Evolutionary conservation across 106 monocot species (phyloP).

Genomic region (Allium fistulosum): DNA sequence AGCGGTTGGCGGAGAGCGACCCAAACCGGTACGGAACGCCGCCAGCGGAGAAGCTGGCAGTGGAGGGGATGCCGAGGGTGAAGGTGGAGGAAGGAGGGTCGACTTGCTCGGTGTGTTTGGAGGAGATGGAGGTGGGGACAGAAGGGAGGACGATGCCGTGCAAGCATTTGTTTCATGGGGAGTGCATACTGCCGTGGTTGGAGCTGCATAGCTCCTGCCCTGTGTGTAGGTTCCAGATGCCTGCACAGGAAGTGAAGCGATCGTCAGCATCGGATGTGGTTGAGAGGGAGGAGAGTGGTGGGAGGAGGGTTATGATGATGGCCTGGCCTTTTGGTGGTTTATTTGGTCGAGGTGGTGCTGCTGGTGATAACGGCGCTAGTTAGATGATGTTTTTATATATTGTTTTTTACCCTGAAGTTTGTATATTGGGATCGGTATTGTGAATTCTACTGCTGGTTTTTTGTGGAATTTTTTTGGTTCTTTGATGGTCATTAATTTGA

Average conservation of each 20-base stretch:
- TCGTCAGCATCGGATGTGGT: background rate
- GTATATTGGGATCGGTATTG: no score
- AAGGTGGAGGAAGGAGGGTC: slow-evolving; percentile 9
- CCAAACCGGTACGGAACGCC: slow-evolving; percentile 28
- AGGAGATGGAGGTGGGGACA: slow-evolving; percentile 28
- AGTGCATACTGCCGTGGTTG: slow-evolving; percentile 45
- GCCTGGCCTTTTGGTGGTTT: no score
- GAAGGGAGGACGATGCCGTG: slow-evolving; percentile 49
- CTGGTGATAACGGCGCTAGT: no score
- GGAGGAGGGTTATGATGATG: background rate
- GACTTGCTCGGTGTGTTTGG: slow-evolving; percentile 42
- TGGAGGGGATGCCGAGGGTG: slow-evolving; percentile 24
- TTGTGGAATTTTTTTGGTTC: no score
- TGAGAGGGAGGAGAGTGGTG: background rate
- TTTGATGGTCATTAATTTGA: no score
- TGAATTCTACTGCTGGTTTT: no score
- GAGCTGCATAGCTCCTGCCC: slow-evolving; percentile 54
- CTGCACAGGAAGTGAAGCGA: slow-evolving; percentile 18
- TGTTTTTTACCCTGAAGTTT: no score
- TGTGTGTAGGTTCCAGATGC: slow-evolving; percentile 37
- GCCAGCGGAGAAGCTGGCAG: slow-evolving; percentile 26
- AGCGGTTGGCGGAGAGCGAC: slow-evolving; percentile 21
- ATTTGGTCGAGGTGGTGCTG: no score
- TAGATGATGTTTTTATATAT: no score
- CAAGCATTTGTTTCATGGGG: slow-evolving; percentile 34